Evolutionary conservation across 805 yeast genomes (phyloP), one percentile per base, ranked within the genome.

Genomic region (Yarrowia porcina): DNA sequence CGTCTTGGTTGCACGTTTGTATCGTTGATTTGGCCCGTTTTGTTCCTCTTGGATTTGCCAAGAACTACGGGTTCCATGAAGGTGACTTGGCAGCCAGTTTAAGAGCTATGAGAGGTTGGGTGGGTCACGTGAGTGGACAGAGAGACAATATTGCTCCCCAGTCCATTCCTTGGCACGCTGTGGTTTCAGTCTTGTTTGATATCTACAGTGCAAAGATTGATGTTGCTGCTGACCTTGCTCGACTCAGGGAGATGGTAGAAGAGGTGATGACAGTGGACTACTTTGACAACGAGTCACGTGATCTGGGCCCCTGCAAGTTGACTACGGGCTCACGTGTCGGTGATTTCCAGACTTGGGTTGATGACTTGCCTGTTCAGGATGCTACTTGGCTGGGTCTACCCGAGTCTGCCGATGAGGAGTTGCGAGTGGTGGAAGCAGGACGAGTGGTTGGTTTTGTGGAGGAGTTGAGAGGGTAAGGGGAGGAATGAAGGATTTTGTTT

Each of bases 1-100:
- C 88, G 5, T 77, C 83, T 0, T 89, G 96, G 96, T 80, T 81
- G 65, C 96, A 89, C 69, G 79, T 88, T 0, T 69, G 87, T 0
- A 69, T 90, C 3, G 78, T 78, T 35, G 90, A 85, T 65, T 73
- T 89, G 61, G 71, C 82, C 56, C 76, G 87, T 50, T 86, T 79
- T 66, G 79, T 78, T 0, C 90, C 93, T 0, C 70, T 82, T 2
- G 89, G 93, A 1, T 88, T 89, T 73, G 67, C 74, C 0, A 80
- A 81, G 66, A 69, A 67, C 10, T 87, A 89, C 69, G 96, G 88
- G 65, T 82, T 91, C 68, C 88, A 82, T 69, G 89, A 88, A 63
- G 73, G 85, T n/a, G 97, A 92, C 70, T 80, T 86, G 61, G 73
- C 75, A 11, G 77, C 83, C 21, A 86, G 84, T 1, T 66, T 78